Evolutionary conservation across 306 rosid genomes (phyloP), one percentile per base, ranked within the genome.

Genomic region (Glycine tomentella): DNA sequence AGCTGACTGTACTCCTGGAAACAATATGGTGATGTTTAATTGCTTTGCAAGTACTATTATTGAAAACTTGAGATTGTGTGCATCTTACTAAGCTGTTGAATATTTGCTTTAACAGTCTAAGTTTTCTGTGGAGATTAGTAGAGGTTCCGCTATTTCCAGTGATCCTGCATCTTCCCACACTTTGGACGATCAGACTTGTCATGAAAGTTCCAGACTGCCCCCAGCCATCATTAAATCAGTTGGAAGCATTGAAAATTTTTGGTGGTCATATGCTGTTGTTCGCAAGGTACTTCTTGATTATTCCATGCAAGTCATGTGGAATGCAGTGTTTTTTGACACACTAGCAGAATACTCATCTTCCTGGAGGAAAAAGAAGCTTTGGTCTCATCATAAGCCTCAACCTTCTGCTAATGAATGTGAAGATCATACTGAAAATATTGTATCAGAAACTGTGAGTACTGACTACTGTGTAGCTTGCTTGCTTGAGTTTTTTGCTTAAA

Each of bases 301-400:
- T 84, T 93, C 93, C 90, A 82, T 86, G 90, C 86, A 92, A 89
- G 93, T 92, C 61, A 86, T 86, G 87, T 95, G 98, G 99, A 95
- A 95, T 87, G 94, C 98, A 51, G 92, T 92, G 58, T 89, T 87
- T 87, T 92, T 82, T 89, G 97, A 95, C 87, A 67, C 84, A 31
- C 67, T 95, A 65, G 85, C 85, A 9, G 97, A 91, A 9, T 85
- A 76, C 87, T 44, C 87, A 31, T 84, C 80, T 87, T 64, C 87
- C 63, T 92, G 99, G 97, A 89, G 98, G 80, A 89, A 89, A 86
- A 78, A 77, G 81, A 89, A 88, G 86, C 81, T 85, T 69, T 93
- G 98, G 99, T 91, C 93, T 50, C 59, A 65, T 85, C 80, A 82
- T 14, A 69, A 72, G 36, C 85, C 78, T 80, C 69, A 65, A 66